These are phyloP conservation scores for Anthostomella pinea DNA, from an alignment of 2,329 filamentous ascomycete species.

Conservation along the genomic window DNA sequence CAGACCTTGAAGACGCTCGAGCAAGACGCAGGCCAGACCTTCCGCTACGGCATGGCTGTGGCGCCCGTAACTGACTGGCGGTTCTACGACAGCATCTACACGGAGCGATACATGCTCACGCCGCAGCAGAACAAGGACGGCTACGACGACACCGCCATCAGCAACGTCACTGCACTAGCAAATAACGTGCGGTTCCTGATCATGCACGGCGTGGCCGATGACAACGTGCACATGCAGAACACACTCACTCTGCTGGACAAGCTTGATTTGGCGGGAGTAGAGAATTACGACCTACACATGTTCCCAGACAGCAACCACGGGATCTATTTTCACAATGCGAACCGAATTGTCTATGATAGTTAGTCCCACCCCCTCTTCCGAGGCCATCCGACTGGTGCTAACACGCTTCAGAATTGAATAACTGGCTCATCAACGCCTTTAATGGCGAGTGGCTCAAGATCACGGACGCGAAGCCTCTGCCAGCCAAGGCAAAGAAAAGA, in stretches of 20 bases:
- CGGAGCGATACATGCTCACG: conserved; percentile 95
- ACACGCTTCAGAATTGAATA: conserved; percentile 63
- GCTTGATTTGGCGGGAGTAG: conserved; percentile 73
- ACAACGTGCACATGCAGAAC: conserved; percentile 98
- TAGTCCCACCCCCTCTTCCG: conserved; percentile 41
- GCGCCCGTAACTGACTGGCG: conserved; percentile 98
- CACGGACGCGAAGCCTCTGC: conserved; percentile 44
- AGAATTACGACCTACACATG: conserved; percentile 95
- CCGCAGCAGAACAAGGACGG: conserved; percentile 77
- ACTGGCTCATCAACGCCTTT: conserved; percentile 96
- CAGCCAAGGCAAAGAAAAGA: conserved; percentile 23
- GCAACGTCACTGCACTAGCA: conserved; percentile 68
- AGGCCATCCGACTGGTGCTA: conserved; percentile 25
- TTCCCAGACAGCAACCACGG: conserved; percentile 96
- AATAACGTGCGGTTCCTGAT: conserved; percentile 83
- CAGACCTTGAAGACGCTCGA: conserved; percentile 94
- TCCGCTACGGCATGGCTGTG: conserved; percentile 96
- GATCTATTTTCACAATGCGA: conserved; percentile 93
- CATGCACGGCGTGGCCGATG: conserved; percentile 95
- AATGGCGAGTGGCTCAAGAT: conserved; percentile 87
- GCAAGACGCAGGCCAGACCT: conserved; percentile 82
- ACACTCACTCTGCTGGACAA: conserved; percentile 83
- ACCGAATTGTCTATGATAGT: conserved; percentile 91
- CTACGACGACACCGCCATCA: conserved; percentile 73
- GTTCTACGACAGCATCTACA: conserved; percentile 92